Evolutionary conservation across 768 basidiomycete genomes (phyloP).

Genomic region (Pisolithus sp.): DNA sequence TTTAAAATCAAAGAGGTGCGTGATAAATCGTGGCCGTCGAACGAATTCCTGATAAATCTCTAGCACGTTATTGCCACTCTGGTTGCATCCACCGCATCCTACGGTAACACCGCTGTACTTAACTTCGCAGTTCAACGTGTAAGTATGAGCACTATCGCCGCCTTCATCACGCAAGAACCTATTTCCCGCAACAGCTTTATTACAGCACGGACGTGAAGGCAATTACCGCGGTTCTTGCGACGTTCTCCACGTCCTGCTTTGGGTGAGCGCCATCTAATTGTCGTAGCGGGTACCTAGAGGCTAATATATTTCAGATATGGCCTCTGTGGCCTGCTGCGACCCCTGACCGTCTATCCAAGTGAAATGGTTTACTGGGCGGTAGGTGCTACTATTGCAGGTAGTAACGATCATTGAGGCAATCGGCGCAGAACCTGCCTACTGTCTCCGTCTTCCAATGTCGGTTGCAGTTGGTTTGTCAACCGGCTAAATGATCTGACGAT

Average conservation of each 20-base stretch:
- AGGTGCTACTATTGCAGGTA: slow-evolving; percentile 11
- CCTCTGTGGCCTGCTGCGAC: slow-evolving; percentile 51
- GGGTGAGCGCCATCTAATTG: slow-evolving; percentile 31
- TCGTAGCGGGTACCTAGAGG: background rate
- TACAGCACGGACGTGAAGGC: slow-evolving; percentile 52
- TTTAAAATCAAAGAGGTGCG: slow-evolving; percentile 54
- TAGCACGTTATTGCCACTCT: slow-evolving; percentile 55
- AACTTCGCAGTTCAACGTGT: slow-evolving; percentile 61
- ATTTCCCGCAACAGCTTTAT: slow-evolving; percentile 37
- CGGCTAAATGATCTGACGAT: slow-evolving; percentile 23
- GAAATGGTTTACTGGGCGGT: slow-evolving; percentile 60
- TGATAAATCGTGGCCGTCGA: background rate
- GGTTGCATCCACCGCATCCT: slow-evolving; percentile 50
- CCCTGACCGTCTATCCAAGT: slow-evolving; percentile 54
- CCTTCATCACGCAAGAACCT: background rate
- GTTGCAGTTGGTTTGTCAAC: background rate
- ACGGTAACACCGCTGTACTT: slow-evolving; percentile 45
- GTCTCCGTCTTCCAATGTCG: slow-evolving; percentile 56
- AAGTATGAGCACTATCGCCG: slow-evolving; percentile 7
- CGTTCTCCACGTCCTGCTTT: slow-evolving; percentile 60
- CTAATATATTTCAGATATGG: slow-evolving; percentile 40
- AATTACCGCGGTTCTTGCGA: slow-evolving; percentile 51
- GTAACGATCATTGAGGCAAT: background rate
- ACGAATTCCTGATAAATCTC: background rate
- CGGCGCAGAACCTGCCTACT: slow-evolving; percentile 43